Evolutionary conservation across 75 land plant genomes (phyloP).

Genomic region (Sequoia sempervirens): DNA sequence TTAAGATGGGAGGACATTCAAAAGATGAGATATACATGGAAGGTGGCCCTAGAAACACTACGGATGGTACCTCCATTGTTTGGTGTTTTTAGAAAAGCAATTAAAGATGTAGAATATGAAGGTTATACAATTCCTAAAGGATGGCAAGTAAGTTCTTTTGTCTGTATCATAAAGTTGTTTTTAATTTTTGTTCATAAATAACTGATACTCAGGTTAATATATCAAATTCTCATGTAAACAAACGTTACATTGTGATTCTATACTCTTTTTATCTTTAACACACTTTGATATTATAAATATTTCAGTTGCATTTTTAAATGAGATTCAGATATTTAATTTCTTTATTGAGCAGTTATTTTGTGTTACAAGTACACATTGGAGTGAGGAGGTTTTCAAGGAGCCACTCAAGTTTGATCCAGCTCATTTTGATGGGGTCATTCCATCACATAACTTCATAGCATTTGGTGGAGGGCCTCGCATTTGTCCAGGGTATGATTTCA

Average conservation of each 20-base stretch:
- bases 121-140: conserved; percentile 59
- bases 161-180: no score
- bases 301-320: neutral
- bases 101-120: conserved; percentile 40
- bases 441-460: conserved; percentile 45
- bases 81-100: conserved; percentile 44
- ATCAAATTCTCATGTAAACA: no score
- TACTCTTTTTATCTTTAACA: no score
- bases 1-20: conserved; percentile 57
- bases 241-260: no score
- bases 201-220: no score
- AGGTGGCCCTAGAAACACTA: conserved; percentile 59
- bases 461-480: conserved; percentile 66
- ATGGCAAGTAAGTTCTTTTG: conserved; percentile 48
- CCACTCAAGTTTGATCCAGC: conserved; percentile 56
- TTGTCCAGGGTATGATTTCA: conserved; percentile 63
- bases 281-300: neutral
- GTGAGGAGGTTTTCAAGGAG: conserved; percentile 34
- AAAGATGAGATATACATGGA: conserved; percentile 77
- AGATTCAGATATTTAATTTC: neutral
- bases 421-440: conserved; percentile 35
- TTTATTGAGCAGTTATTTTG: conserved; percentile 26
- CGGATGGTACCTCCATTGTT: conserved; percentile 39
- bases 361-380: conserved; percentile 39
- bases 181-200: no score